Base-by-base conservation (phyloP, 192 early-diverging fungal species). In the Backusella mclennaniae region DNA sequence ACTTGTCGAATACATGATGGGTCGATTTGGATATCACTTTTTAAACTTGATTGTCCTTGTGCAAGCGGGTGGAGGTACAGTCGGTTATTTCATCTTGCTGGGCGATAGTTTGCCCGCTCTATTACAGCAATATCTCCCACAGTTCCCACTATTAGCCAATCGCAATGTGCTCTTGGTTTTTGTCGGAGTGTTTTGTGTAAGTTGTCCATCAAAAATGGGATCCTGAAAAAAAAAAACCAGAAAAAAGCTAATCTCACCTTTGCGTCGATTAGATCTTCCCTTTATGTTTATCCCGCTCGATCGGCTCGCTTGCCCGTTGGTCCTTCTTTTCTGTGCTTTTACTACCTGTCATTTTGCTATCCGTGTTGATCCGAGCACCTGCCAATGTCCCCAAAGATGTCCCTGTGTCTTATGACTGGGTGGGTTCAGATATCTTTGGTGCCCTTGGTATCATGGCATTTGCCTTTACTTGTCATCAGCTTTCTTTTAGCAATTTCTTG, bases 401-500 rank as follows among this genome's bases (percentile, higher is more conserved):
- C 9, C 83, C 85, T 33, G 73, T 77, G 12, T 85, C 88, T 0
- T 84, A 83, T 29, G 84, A 81, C 0, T 82, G 85, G 49, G 80
- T 90, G 12, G 92, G 92, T 4, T 71, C 83, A 21, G 87, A 90
- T 81, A 74, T 90, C 9, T 80, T 92, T 67, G 85, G 89, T 0
- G 87, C 90, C 5, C 71, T 92, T 35, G 92, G 89, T 56, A 87
- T 93, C 73, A 92, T 93, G 83, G 88, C 90, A 2, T 93, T 93
- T 79, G 90, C 90, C 1, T 92, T 90, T 79, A 83, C 87, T 7
- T 91, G 89, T 42, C 77, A 89, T n/a, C 92, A 93, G 80, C 86
- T 89, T 23, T 85, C 88, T 8, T 92, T 88, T 71, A 85, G 87
- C 76, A 90, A 85, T 66, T 93, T 88, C 71, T 69, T 83, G 66